Conservation (phyloP, 768 basidiomycete species). For the Coprinellus micaceus region DNA sequence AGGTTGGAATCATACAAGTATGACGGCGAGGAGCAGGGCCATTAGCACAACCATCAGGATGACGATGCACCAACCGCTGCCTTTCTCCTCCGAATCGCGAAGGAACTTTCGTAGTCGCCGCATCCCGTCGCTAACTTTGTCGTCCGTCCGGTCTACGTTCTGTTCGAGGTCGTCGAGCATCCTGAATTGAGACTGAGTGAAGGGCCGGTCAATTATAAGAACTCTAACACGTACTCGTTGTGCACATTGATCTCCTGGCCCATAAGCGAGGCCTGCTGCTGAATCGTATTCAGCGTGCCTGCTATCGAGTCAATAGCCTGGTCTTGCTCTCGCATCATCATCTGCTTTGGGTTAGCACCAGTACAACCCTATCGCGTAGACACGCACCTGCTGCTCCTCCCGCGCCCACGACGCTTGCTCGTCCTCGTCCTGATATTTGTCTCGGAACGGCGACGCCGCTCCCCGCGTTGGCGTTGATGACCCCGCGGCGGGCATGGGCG, state of each 20-base stretch:
- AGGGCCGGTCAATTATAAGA: neutral
- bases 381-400: constrained; percentile 79
- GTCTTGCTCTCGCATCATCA: constrained; percentile 88
- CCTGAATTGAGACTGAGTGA: constrained; percentile 35
- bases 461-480: constrained; percentile 24
- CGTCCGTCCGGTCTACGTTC: constrained; percentile 68
- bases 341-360: constrained; percentile 35
- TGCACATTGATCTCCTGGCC: constrained; percentile 91
- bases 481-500: constrained; percentile 18
- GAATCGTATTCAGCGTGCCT: constrained; percentile 79
- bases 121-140: constrained; percentile 63
- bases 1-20: constrained; percentile 52
- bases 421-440: constrained; percentile 42
- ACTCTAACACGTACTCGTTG: constrained; percentile 60
- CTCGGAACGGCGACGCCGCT: constrained; percentile 33
- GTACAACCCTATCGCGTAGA: neutral
- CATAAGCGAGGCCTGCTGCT: constrained; percentile 91
- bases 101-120: constrained; percentile 74
- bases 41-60: constrained; percentile 79
- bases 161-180: constrained; percentile 75
- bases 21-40: constrained; percentile 73
- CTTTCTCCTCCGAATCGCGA: constrained; percentile 84
- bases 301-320: constrained; percentile 83
- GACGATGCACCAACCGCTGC: constrained; percentile 87
- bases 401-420: constrained; percentile 77